Base-by-base conservation (phyloP, 345 rosid genomes). In the Brassica cretica region DNA sequence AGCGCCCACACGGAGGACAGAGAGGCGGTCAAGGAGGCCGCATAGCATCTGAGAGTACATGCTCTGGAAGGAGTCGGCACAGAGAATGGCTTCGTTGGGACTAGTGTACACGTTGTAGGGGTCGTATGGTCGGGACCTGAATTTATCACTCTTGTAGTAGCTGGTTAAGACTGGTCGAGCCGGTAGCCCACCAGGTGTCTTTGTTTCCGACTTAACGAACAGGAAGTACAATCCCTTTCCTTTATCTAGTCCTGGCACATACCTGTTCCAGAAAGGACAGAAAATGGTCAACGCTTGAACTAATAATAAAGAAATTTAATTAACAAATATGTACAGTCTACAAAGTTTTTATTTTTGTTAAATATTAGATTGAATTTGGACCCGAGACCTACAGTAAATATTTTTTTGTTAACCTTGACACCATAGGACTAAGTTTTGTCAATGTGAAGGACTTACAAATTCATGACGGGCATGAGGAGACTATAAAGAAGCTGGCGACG, bases 391-490 rank as follows among this genome's bases (percentile, higher is more conserved):
- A 44, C 53, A 5, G n/a, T 46, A 46, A 12, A 46, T 46, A 46
- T 12, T 41, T 41, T 33, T 12, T 46, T 46, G 16, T 51, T 14
- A 60, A 60, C 33, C 15, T 29, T 14, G 18, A 62, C 2, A 29
- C 19, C 66, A 63, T 7, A 30, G 2, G 11, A 63, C 5, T 7
- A n/a, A 55, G 66, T 55, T 74, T 55, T 55, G 37, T 6, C 3
- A 15, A 53, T 53, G 25, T 35, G 25, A 65, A 65, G 6, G 49
- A 86, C 94, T 78, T 84, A 95, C 97, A 95, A 88, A 85, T 95
- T 95, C 99, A 95, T 95, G 21, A 95, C 98, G 18, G 99, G 99
- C 94, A 89, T 89, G 66, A 95, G 92, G 30, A 95, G 92, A 80
- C 97, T 93, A 83, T 95, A 95, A 10, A 95, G 88, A 64, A 84